A percentile compares a stretch with the other conserved stretches of the same genome.
These are phyloP conservation scores for Aspergillus fijiensis DNA, from an alignment of 2,329 filamentous ascomycete genomes.

Conservation along the genomic window DNA sequence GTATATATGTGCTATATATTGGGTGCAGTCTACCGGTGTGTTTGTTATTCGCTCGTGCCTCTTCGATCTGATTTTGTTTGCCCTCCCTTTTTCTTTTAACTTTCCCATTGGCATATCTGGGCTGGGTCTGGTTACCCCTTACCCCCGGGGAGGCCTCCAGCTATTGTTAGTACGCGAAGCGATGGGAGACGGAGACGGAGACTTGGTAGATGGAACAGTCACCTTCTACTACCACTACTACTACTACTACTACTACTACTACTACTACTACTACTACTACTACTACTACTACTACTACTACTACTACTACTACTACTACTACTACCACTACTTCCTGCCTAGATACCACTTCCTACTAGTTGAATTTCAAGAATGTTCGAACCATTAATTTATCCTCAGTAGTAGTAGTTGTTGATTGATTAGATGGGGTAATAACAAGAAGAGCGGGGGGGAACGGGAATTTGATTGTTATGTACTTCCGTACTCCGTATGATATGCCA, in stretches of 20 bases:
- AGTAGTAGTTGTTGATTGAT: no score
- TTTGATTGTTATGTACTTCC: no score
- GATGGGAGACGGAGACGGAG: background rate
- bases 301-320: background rate
- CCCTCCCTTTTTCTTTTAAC: background rate
- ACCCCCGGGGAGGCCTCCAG: background rate
- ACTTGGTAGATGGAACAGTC: background rate
- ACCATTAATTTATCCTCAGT: background rate
- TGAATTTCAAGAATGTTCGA: background rate
- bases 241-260: background rate
- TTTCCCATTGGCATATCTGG: slow-evolving; percentile 6
- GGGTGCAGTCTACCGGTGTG: background rate
- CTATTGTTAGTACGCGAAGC: background rate
- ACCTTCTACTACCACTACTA: background rate
- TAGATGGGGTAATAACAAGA: no score
- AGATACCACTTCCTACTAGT: background rate
- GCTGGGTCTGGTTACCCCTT: slow-evolving; percentile 12
- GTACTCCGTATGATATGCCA: no score
- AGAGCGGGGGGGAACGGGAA: no score
- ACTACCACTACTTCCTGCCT: background rate
- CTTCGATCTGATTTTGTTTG: background rate
- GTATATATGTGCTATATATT: slow-evolving; percentile 3
- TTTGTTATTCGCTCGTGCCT: background rate
- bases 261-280: background rate
- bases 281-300: background rate